These are phyloP conservation scores for Russula sp. DNA, from an alignment of 768 basidiomycete species.

Conservation along the genomic window DNA sequence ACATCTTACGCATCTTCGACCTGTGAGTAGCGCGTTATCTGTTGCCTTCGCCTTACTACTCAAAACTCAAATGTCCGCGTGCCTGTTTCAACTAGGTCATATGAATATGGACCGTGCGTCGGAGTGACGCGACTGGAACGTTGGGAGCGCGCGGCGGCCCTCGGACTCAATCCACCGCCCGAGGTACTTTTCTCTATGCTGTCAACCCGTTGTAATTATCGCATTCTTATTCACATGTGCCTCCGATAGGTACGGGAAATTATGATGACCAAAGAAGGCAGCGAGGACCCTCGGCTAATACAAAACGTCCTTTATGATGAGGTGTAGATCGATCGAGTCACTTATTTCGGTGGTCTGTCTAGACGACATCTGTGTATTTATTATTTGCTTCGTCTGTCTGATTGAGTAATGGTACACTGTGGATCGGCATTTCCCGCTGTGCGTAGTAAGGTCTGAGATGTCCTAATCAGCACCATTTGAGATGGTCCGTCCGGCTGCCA, in stretches of 20 bases:
- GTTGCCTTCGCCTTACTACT: not conserved
- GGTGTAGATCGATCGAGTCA: slow-evolving; percentile 6
- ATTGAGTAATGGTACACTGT: not conserved
- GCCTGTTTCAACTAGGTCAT: slow-evolving; percentile 47
- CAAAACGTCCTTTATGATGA: slow-evolving; percentile 28
- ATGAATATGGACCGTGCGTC: slow-evolving; percentile 77
- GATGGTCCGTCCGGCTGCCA: slow-evolving; percentile 1
- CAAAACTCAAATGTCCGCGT: slow-evolving; percentile 19
- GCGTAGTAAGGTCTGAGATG: no score
- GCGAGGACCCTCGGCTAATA: slow-evolving; percentile 13
- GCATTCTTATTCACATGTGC: not conserved
- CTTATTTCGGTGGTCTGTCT: not conserved
- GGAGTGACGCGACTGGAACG: slow-evolving; percentile 79
- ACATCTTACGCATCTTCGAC: slow-evolving; percentile 79
- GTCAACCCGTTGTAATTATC: no score
- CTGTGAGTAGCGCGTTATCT: slow-evolving; percentile 44
- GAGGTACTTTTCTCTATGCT: slow-evolving; percentile 52
- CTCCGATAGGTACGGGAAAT: slow-evolving; percentile 21
- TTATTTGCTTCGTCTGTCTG: slow-evolving; percentile 4
- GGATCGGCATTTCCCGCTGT: not conserved
- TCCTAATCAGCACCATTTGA: not conserved
- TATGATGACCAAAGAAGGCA: slow-evolving; percentile 26
- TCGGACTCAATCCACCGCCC: slow-evolving; percentile 75
- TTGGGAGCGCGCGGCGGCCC: slow-evolving; percentile 78
- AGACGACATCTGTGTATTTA: not conserved